These are phyloP conservation scores for Penicillium nucicola DNA, from an alignment of 495 filamentous ascomycete species.

Conservation along the genomic window DNA sequence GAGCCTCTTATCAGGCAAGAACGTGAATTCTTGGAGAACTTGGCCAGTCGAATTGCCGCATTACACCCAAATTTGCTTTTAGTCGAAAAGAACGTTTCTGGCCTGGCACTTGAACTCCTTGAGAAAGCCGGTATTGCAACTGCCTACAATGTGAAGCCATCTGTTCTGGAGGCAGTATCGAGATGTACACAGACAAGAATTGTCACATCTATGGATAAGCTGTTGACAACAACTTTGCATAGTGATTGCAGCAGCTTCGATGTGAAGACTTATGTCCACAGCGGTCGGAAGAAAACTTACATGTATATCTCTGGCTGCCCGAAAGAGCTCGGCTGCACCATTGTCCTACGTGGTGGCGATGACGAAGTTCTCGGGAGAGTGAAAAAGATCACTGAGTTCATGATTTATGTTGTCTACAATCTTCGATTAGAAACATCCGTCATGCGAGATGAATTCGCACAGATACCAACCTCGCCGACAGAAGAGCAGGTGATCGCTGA, in stretches of 20 bases:
- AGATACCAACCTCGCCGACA: conserved; percentile 67
- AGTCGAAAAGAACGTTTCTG: conserved; percentile 86
- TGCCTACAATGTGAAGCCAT: conserved; percentile 92
- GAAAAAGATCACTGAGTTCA: conserved; percentile 95
- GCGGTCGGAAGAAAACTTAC: conserved; percentile 84
- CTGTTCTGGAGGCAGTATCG: conserved; percentile 91
- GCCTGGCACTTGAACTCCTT: conserved; percentile 82
- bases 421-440: conserved; percentile 92
- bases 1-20: conserved; percentile 97
- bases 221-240: conserved; percentile 74
- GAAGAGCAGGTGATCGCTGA: conserved; percentile 23
- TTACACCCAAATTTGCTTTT: conserved; percentile 81
- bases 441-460: conserved; percentile 92
- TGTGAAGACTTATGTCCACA: conserved; percentile 88
- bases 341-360: conserved; percentile 83
- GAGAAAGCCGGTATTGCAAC: conserved; percentile 86
- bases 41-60: conserved; percentile 87
- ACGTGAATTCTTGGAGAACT: conserved; percentile 87
- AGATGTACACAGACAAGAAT: conserved; percentile 86
- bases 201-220: conserved; percentile 92
- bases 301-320: conserved; percentile 91
- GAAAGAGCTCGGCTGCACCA: conserved; percentile 93
- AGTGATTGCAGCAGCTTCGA: conserved; percentile 86
- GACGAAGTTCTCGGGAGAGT: conserved; percentile 67
- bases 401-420: conserved; percentile 98